Conservation (phyloP, 139 green algal species). For the Asterochloris erici region DNA sequence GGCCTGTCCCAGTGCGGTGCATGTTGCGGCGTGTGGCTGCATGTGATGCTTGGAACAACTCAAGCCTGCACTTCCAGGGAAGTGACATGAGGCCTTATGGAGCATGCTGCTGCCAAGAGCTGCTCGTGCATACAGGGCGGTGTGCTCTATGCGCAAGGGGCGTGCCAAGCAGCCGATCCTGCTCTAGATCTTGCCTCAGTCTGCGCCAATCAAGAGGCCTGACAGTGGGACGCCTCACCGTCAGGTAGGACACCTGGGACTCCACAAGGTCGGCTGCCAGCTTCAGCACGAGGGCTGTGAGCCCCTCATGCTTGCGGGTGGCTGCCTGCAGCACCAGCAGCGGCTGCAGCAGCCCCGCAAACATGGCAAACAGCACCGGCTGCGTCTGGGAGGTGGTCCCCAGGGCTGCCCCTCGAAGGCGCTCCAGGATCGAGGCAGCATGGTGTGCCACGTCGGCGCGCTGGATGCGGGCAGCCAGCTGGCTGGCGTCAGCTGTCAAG, state of each 20-base stretch:
- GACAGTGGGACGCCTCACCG: background rate
- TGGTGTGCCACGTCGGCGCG: too few relatives aligned
- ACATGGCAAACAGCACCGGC: conserved; percentile 35
- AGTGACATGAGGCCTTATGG: too few relatives aligned
- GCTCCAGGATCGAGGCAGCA: conserved; percentile 52
- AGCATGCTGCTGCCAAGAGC: too few relatives aligned
- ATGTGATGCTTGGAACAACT: too few relatives aligned
- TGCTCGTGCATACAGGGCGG: too few relatives aligned
- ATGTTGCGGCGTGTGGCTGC: too few relatives aligned
- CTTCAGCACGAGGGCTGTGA: conserved; percentile 70
- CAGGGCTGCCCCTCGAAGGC: conserved; percentile 54
- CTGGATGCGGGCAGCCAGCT: too few relatives aligned
- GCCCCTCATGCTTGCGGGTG: conserved; percentile 38
- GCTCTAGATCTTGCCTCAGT: too few relatives aligned
- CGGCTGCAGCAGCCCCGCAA: conserved; percentile 20
- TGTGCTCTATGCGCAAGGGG: too few relatives aligned
- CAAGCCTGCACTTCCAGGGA: too few relatives aligned
- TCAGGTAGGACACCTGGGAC: conserved; percentile 56
- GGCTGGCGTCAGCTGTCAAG: conserved; percentile 7
- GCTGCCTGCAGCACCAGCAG: conserved; percentile 36
- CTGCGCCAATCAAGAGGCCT: background rate
- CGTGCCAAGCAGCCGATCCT: too few relatives aligned
- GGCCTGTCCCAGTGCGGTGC: too few relatives aligned
- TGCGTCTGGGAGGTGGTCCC: conserved; percentile 46
- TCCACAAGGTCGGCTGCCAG: conserved; percentile 74